These are phyloP conservation scores for Pythium sp. DNA, from an alignment of 352 stramenopile species.

Conservation along the genomic window DNA sequence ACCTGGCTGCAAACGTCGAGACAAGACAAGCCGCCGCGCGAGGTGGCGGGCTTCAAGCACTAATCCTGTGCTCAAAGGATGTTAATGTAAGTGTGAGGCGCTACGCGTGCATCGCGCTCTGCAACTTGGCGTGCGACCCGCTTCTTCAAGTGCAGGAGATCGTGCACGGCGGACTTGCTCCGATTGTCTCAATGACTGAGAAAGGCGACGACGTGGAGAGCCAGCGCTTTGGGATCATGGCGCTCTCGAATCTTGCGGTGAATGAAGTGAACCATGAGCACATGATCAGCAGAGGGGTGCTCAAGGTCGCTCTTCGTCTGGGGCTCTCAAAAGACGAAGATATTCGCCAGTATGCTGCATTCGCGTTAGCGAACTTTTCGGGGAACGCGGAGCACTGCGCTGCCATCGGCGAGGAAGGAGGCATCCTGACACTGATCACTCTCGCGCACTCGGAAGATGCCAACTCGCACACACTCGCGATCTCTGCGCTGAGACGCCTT, in stretches of 20 bases:
- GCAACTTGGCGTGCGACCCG: conserved; percentile 92
- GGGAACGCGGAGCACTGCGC: conserved; percentile 86
- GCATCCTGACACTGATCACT: conserved; percentile 87
- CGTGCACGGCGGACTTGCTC: conserved; percentile 89
- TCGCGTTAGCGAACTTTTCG: conserved; percentile 92
- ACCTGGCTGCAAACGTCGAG: conserved; percentile 93
- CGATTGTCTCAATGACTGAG: conserved; percentile 83
- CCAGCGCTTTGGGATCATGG: conserved; percentile 93
- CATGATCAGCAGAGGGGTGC: conserved; percentile 86
- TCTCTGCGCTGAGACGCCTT: conserved; percentile 91
- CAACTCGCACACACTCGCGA: conserved; percentile 90
- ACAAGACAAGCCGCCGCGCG: conserved; percentile 84
- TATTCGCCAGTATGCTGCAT: conserved; percentile 88
- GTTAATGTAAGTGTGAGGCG: conserved; percentile 76
- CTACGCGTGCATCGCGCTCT: conserved; percentile 94
- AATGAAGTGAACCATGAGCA: conserved; percentile 93
- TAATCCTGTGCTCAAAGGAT: conserved; percentile 88
- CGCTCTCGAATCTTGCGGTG: conserved; percentile 91
- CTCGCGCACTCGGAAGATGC: conserved; percentile 86
- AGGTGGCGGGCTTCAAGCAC: conserved; percentile 90
- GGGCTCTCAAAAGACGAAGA: conserved; percentile 76
- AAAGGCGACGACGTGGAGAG: conserved; percentile 67
- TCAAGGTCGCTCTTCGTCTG: conserved; percentile 80
- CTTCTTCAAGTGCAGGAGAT: conserved; percentile 91
- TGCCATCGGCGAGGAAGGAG: conserved; percentile 89